Base-by-base conservation (phyloP, 2,329 filamentous ascomycete species). In the Alternaria brassicicola region DNA sequence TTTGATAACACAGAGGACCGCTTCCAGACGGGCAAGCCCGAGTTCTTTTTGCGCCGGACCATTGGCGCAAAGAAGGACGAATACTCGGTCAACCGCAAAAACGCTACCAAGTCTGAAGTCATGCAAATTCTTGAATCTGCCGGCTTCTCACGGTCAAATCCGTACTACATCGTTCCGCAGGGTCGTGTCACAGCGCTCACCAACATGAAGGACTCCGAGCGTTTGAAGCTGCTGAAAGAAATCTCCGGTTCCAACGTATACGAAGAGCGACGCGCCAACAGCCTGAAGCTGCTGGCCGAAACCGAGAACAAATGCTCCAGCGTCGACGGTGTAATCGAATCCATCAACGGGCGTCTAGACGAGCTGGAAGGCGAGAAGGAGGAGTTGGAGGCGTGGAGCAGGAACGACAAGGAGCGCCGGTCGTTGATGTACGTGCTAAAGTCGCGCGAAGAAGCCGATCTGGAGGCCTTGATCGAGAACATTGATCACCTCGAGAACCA, bases 61-160 rank as follows among this genome's bases (percentile, higher is more conserved):
- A 99, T 99, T 76, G 95, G 94, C 51, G 84, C 94, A 63, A 98
- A 99, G 80, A 99, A 99, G 80, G 95, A 99, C 76, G 95, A 99
- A 81, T 99, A 98, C 77, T 96, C 94, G 1, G 86, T 99, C 28
- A 95, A 99, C 78, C 91, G 93, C 75, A 99, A 97, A 81, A 96
- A 96, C 66, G 92, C 93, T 31, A 97, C 93, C 35, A 97, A 96
- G 76, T 86, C 88, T 62, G 95, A 99, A 76, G 94, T 99, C 59
- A 91, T 96, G 83, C 96, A 97, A 76, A 85, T 99, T 35, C 85
- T 99, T 39, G 95, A 99, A 77, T 96, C 93, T 7, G 95, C 95
- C 13, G 95, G 95, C 19, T 98, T 99, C 78, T 98, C 94, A 61
- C 88, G 93, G 66, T 97, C 93, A 56, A 99, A 99, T 76, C 95